These are phyloP conservation scores for Acorus calamus DNA, from an alignment of 106 monocot species.

Conservation along the genomic window DNA sequence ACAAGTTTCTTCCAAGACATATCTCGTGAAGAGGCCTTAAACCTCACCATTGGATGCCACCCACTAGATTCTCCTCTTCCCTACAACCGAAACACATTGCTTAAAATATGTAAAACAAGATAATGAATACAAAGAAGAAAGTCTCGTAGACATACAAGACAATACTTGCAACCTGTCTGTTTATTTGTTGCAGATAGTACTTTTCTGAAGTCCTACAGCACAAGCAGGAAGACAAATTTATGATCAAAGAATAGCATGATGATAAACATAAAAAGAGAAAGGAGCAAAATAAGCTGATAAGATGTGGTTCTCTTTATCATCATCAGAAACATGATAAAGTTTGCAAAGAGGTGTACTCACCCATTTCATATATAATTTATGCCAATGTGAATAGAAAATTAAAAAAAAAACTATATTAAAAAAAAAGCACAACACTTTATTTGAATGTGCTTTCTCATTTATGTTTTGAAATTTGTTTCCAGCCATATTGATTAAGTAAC, in stretches of 20 bases:
- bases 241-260: neutral
- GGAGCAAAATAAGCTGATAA: too few relatives aligned
- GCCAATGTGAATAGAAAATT: too few relatives aligned
- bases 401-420: too few relatives aligned
- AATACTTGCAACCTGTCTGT: slow-evolving; percentile 56
- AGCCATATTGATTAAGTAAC: too few relatives aligned
- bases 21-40: slow-evolving; percentile 35
- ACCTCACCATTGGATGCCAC: slow-evolving; percentile 55
- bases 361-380: too few relatives aligned
- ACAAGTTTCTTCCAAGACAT: slow-evolving; percentile 20
- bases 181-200: slow-evolving; percentile 9
- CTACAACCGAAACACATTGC: neutral
- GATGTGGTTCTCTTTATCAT: too few relatives aligned
- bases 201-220: slow-evolving; percentile 4
- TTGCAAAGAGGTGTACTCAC: too few relatives aligned
- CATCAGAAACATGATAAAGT: too few relatives aligned
- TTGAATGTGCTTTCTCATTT: too few relatives aligned
- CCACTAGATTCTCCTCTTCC: slow-evolving; percentile 19
- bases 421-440: too few relatives aligned
- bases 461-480: too few relatives aligned
- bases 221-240: neutral
- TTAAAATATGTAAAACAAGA: neutral
- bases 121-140: neutral
- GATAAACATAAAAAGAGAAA: neutral
- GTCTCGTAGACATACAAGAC: slow-evolving; percentile 40